Base-by-base conservation (phyloP, 2,329 filamentous ascomycete species). In the Bipolaris cookei region DNA sequence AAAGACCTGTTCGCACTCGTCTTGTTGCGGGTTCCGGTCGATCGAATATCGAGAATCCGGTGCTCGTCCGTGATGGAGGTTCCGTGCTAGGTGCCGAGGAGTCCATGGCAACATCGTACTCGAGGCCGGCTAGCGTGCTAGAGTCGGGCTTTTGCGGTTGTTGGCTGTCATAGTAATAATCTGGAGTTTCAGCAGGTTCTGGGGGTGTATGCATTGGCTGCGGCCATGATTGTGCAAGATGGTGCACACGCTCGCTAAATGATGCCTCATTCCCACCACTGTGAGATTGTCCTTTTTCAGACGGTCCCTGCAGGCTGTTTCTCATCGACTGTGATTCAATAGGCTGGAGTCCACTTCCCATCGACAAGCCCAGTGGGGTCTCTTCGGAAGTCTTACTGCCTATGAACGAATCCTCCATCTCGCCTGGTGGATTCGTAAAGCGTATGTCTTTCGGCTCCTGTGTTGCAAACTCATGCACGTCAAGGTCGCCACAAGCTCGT, bases 381-480 rank as follows among this genome's bases (percentile, higher is more conserved):
- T 72, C 67, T 1, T 73, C 70, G 7, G 58, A 62, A 3, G 65
- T 54, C 45, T 67, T 70, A 57, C 53, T 71, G 13, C 57, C 62
- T 11, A 66, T 48, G 32, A 74, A 70, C 0, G 70, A 67, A 32
- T 56, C 69, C 3, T 71, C 68, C n/a, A 74, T 58, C 42, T 74
- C 70, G 10, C 63, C 59, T 6, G 72, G 71, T 13, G 72, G 72
- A 6, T 70, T 73, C 6, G 72, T 73, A 20, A 77, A 70, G 54
- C 71, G 75, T 1, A 76, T 65, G n/a, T 73, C 72, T 45, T 74
- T 74, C 4, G 64, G 60, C 38, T 76, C 73, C 38, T 72, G 68
- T 10, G 56, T 56, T 4, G 66, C 65, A 52, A 73, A 76, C 21
- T 76, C 71, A 45, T 70, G 72, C 21, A 69, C 65, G 25, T 71